Base-by-base conservation (phyloP, 257 asterid genomes). In the Nicotiana sylvestris region DNA sequence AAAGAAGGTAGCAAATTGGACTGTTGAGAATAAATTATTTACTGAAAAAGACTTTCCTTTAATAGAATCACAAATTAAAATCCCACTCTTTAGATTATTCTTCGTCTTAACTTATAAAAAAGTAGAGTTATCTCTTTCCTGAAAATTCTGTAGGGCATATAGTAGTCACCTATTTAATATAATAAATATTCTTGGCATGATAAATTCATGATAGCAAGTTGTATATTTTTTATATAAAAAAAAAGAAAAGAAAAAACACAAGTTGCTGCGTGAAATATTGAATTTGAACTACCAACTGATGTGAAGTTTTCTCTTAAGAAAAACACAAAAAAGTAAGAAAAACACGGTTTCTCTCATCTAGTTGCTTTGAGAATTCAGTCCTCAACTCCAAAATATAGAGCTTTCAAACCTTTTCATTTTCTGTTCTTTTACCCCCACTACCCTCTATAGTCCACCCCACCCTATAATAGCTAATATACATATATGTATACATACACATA, bases 301-400 rank as follows among this genome's bases (percentile, higher is more conserved):
- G 80, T 27, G 64, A 49, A 51, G 64, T 16, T 51, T 51, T 76
- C 17, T 76, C 21, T 25, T 51, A 27, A 76, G 4, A 15, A 76
- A 51, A 51, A 76, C 65, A 74, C 27, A 21, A 61, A 25, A 18
- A 9, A 12, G 12, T 21, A 9, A 18, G 4, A 25, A 51, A 51
- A 76, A 76, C 64, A 76, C 80, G 80, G 80, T 51, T 76, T 76
- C 80, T 30, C 51, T 76, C 80, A 76, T 76, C 80, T 15, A 76
- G 80, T 51, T 76, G 46, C 80, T 76, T 51, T 76, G 80, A 76
- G 3, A 76, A 76, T 76, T 76, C 80, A 76, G 80, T 27, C 64
- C 80, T 49, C 64, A 76, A 27, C 15, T 27, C 80, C 80, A 51
- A 27, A 76, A 27, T 15, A 8, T 27, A 13, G 80, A 76, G 64